phyloP scores from a whole-genome alignment of 345 rosid species.

The Pelargonium nanum region DNA sequence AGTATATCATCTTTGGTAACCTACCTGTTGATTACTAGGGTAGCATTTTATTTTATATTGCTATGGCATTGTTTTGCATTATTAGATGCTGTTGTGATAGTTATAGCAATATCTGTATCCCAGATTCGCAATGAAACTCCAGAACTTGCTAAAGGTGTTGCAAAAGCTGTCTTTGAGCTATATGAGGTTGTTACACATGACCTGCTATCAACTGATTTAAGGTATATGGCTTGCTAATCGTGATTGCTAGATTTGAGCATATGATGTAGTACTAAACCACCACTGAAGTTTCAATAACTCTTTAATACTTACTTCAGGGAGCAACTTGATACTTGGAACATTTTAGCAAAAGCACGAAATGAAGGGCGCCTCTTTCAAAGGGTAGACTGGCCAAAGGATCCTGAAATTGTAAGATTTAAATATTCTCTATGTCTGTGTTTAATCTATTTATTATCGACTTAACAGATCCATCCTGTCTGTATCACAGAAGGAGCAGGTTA shows the following conservation, averaged over 20 bases:
- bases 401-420: conserved; percentile 60
- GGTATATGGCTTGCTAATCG: conserved; percentile 33
- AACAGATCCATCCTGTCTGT: conserved; percentile 6
- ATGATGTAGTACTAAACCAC: too few relatives aligned
- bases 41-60: not conserved
- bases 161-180: conserved; percentile 62
- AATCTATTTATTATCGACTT: conserved; percentile 10
- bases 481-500: conserved; percentile 86
- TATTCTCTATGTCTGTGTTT: conserved; percentile 13
- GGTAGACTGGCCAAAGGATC: conserved; percentile 87
- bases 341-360: conserved; percentile 73
- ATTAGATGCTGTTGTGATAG: not conserved
- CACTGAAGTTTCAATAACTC: not conserved
- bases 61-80: not conserved
- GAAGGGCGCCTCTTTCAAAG: conserved; percentile 79
- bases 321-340: conserved; percentile 93
- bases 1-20: not conserved
- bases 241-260: not conserved
- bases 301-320: conserved; percentile 43
- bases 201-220: conserved; percentile 67
- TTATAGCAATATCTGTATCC: conserved; percentile 1
- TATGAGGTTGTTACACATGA: conserved; percentile 91
- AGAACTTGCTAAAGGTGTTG: conserved; percentile 75
- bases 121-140: conserved; percentile 74
- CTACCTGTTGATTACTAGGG: too few relatives aligned